These are phyloP conservation scores for Albifimbria verrucaria DNA, from an alignment of 2,329 filamentous ascomycete genomes.

Conservation along the genomic window DNA sequence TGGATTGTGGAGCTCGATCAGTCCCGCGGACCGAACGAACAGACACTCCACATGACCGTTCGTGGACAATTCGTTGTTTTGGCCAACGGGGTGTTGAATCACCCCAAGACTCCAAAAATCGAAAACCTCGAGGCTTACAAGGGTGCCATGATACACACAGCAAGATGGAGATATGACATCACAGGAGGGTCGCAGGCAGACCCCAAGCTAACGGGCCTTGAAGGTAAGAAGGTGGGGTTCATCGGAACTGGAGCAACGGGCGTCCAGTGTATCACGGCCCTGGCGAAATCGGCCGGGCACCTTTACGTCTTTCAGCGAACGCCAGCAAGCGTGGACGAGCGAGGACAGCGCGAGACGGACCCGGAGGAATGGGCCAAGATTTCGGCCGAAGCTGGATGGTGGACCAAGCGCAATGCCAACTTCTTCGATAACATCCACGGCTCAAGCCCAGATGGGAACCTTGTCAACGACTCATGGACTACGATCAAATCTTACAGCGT, in stretches of 20 bases:
- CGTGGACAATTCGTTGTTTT: conserved; percentile 36
- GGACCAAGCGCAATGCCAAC: conserved; percentile 32
- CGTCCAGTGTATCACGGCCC: conserved; percentile 39
- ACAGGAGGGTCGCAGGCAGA: conserved; percentile 37
- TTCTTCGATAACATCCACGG: conserved; percentile 30
- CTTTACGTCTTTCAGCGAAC: conserved; percentile 55
- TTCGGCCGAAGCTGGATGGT: conserved; percentile 43
- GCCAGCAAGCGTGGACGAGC: conserved; percentile 37
- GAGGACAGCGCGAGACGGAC: conserved; percentile 37
- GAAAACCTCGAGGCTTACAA: conserved; percentile 35
- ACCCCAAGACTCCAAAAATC: conserved; percentile 39
- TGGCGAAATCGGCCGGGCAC: conserved; percentile 44
- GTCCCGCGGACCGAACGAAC: background rate
- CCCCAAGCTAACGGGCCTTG: conserved; percentile 40
- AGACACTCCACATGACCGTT: conserved; percentile 20
- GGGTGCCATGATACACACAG: conserved; percentile 41
- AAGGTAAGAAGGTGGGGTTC: conserved; percentile 43
- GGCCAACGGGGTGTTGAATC: conserved; percentile 34
- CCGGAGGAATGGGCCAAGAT: conserved; percentile 34
- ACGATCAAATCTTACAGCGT: conserved; percentile 31
- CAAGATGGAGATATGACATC: conserved; percentile 40
- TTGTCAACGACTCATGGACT: conserved; percentile 48
- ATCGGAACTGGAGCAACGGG: conserved; percentile 48
- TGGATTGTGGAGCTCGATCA: conserved; percentile 12
- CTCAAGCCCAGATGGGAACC: conserved; percentile 35